Base-by-base conservation (phyloP, 192 early-diverging fungal species). In the Powellomyces hirtus region DNA sequence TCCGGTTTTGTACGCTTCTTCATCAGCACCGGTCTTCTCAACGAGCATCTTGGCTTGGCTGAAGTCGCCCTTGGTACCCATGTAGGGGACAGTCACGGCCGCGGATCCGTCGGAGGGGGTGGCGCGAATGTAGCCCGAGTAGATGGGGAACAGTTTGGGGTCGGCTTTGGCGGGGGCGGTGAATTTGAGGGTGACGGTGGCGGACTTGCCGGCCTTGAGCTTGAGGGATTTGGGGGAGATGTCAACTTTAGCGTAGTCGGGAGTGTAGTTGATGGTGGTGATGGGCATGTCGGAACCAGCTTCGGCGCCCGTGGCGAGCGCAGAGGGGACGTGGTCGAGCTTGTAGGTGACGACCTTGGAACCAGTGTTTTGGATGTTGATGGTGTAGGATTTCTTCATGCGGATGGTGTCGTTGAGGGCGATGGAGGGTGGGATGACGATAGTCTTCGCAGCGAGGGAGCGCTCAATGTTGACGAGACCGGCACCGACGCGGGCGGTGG, bases 391-490 rank as follows among this genome's bases (percentile, higher is more conserved):
- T 1, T n/a, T 55, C 33, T 55, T 6, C 18, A 50, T 40, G 58
- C 63, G 63, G 53, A 34, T 40, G 50, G 75, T 74, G 65, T 79
- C 78, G 68, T 79, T 79, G 11, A 79, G 44, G 3, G 67, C 53
- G 37, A 76, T 35, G 31, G 34, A 27, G 14, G 72, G 71, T 1
- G 92, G 91, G 7, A 68, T 71, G 35, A 91, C 70, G 0, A 70
- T 35, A 1, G 77, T 74, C 13, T 81, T 79, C 8, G 88, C 64
- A 8, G 38, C 71, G 44, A 93, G 42, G 2, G 93, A 84, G 27
- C 80, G 62, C 49, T 75, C 80, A 42, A 92, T 66, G 74, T 93
- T 85, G 29, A 96, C 77, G 29, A 95, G 75, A 20, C 94, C 94
- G 44, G 77, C 79, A 7, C 91, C 91, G 68, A 89, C 88, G 50